These are phyloP conservation scores for Colletotrichum sp. DNA, from an alignment of 2,329 filamentous ascomycete species.

Conservation along the genomic window DNA sequence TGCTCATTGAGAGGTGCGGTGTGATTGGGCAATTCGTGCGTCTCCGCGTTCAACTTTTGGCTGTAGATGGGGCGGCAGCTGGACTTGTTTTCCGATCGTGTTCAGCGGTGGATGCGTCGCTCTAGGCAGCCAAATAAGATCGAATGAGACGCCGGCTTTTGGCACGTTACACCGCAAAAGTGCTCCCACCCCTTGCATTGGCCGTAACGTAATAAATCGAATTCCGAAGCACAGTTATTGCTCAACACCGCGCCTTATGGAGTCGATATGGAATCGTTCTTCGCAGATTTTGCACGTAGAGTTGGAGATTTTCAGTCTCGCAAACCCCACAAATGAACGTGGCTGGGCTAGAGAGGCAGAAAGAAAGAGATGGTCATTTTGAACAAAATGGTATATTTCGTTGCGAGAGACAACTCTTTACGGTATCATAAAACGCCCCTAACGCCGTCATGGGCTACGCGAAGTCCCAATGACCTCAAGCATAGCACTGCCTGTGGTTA, in stretches of 20 bases:
- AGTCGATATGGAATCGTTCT: not conserved
- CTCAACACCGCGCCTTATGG: not conserved
- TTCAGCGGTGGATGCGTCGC: not conserved
- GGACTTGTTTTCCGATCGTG: not conserved
- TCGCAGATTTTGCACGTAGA: not conserved
- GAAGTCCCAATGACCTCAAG: not conserved
- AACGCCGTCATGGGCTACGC: not conserved
- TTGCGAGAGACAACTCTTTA: not conserved
- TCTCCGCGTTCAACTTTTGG: not conserved
- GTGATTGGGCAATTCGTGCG: not conserved
- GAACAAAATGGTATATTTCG: not conserved
- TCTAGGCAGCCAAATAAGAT: slow-evolving; percentile 7
- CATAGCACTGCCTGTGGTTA: not conserved
- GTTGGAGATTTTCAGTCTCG: not conserved
- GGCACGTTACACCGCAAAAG: not conserved
- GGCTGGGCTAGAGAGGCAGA: not conserved
- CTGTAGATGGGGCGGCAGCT: not conserved
- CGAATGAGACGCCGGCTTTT: not conserved
- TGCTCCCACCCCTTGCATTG: not conserved
- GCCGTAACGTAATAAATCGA: not conserved
- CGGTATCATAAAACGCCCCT: not conserved
- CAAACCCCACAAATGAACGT: not conserved
- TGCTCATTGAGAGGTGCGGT: not conserved
- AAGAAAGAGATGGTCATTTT: not conserved
- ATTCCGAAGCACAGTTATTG: not conserved